Evolutionary conservation across 129 eudicot species (phyloP).

Genomic region (Deinandra increscens): DNA sequence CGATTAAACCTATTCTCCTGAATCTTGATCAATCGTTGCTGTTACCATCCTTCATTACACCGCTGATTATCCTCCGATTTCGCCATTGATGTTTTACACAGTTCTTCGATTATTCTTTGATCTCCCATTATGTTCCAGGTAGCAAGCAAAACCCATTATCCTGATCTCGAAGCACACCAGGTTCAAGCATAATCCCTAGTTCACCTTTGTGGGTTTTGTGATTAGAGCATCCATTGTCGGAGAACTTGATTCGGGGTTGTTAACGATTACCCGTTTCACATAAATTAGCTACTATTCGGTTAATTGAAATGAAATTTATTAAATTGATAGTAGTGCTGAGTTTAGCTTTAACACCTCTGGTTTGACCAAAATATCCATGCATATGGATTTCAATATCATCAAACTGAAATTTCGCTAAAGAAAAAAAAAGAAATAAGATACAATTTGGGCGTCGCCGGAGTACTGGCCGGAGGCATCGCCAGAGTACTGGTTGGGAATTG

Average conservation of each 20-base stretch:
- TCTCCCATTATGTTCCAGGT: not conserved
- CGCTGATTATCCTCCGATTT: not conserved
- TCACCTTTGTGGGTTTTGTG: constrained; percentile 30
- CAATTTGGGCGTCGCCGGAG: too few species aligned
- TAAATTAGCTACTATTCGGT: constrained; percentile 16
- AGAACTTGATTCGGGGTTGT: constrained; percentile 33
- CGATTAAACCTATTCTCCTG: not conserved
- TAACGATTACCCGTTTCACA: constrained; percentile 19
- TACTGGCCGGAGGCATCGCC: too few species aligned
- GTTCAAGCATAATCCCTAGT: constrained; percentile 33
- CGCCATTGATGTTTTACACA: constrained; percentile 7
- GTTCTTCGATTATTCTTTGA: constrained; percentile 18
- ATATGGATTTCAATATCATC: too few species aligned
- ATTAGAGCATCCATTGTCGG: constrained; percentile 15
- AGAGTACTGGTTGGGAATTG: too few species aligned
- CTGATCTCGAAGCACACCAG: constrained; percentile 7
- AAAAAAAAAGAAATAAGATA: too few species aligned
- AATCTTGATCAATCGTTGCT: not conserved
- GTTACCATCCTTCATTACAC: not conserved
- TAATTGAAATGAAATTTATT: not conserved
- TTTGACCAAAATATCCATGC: too few species aligned
- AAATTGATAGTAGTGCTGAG: constrained; percentile 26
- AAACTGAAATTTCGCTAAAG: too few species aligned
- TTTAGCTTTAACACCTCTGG: constrained; percentile 13
- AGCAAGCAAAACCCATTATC: not conserved